These are phyloP conservation scores for Pseudocohnilembus persalinus DNA, from an alignment of 169 alveolate genomes.

Conservation along the genomic window DNA sequence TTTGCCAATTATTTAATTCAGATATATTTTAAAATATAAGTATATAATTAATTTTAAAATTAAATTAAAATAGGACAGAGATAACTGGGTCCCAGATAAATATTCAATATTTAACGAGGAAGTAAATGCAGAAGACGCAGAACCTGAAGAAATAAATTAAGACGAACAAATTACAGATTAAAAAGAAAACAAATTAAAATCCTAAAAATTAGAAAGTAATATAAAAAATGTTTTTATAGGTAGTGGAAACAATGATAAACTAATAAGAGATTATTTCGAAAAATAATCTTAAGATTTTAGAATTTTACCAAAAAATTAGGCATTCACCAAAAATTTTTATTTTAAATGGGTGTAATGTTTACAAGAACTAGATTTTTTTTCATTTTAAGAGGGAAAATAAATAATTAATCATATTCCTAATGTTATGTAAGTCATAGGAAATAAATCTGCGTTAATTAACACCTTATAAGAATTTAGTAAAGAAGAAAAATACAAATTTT, in stretches of 20 bases:
- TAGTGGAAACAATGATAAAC: conserved; percentile 59
- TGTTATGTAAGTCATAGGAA: conserved; percentile 42
- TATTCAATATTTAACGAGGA: conserved; percentile 67
- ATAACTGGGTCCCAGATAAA: conserved; percentile 71
- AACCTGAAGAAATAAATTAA: conserved; percentile 47
- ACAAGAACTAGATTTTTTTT: conserved; percentile 51
- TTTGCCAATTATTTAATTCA: background rate
- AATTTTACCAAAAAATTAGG: conserved; percentile 27
- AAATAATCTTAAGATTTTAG: conserved; percentile 14
- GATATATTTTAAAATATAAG: no score
- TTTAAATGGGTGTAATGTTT: conserved; percentile 69
- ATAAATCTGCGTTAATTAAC: conserved; percentile 54
- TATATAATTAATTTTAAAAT: no score
- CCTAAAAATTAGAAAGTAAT: conserved; percentile 1
- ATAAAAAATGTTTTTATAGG: conserved; percentile 51
- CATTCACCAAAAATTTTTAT: conserved; percentile 48
- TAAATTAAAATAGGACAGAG: conserved; percentile 24
- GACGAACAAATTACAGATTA: conserved; percentile 43
- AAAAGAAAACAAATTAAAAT: background rate
- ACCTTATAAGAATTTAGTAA: conserved; percentile 41
- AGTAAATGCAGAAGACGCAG: conserved; percentile 49
- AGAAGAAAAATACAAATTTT: conserved; percentile 14
- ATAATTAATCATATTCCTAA: conserved; percentile 71
- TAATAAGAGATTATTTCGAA: conserved; percentile 44
- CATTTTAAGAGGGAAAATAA: conserved; percentile 49